Base-by-base conservation (phyloP, 1,139 yeast species). In the Entelexis sorbosivorans region DNA sequence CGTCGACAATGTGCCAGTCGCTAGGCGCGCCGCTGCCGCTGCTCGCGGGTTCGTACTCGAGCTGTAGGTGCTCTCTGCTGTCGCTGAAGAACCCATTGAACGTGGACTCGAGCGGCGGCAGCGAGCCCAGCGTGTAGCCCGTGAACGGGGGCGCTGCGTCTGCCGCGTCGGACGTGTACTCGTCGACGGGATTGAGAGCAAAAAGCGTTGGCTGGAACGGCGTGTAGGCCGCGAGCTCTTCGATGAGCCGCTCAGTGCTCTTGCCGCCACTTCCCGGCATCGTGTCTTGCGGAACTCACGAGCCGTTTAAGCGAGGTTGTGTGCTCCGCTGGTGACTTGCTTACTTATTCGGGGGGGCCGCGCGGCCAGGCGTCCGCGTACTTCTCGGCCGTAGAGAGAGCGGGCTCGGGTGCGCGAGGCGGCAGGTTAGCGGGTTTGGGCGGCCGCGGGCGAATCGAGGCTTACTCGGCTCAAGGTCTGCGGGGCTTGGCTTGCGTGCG, bases 161-260 rank as follows among this genome's bases (percentile, higher is more conserved):
- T 2, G 31, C 46, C 2, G 40, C 32, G 29, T 8, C 32, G 16
- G 20, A 14, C 20, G 44, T 29, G 34, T 32, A 44, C 19, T 20
- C 52, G 35, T 54, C 57, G 22, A 49, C 35, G 36, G 57, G 57
- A 14, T 31, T 16, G 34, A 46, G 45, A 8, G 32, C 48, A 34
- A 47, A 54, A 35, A 44, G 48, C 19, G 52, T 45, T 17, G 53
- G 33, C 34, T 7, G n/a, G 20, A 38, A 52, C 4, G 44, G 33
- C 17, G 40, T 28, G 35, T 17, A 47, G 9, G 53, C 51, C 2
- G 46, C 39, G 17, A 56, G 24, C 52, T 56, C 59, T 49, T 56
- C 59, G 26, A 54, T 49, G 13, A 56, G 52, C 32, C 59, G 35
- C 47, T 50, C 57, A 38, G 51, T 49, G 44, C 53, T 44, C 36